Evolutionary conservation across 1,284 basidiomycete genomes (phyloP), one percentile per base, ranked within the genome.

Genomic region (Amylostereum chailletii): DNA sequence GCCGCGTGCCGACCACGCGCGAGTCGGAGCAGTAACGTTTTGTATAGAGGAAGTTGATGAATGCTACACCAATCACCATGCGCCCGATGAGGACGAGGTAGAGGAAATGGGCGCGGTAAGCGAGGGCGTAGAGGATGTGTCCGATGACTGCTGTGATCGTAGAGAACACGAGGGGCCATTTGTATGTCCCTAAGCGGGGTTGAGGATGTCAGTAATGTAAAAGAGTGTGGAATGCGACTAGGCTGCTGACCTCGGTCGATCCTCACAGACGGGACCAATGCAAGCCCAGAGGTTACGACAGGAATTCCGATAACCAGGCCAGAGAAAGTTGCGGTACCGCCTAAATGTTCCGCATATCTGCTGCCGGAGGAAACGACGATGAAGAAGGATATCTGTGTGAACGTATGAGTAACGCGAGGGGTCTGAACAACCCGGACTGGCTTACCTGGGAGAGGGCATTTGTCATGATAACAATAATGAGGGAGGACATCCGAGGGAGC

Each of bases 301-400:
- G 79, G 79, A 33, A 86, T 83, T 57, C 84, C 84, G 51, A 86
- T 83, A n/a, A 78, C 72, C 7, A 86, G 59, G 53, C 84, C 84
- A 34, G 81, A 79, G 58, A 86, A 86, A 0, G 79, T 81, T 10
- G 81, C 69, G 7, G 68, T 73, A 10, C 83, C 84, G 33, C 83
- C 83, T 2, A 86, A 65, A 57, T 76, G 69, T 52, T 77, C 69
- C 0, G 81, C 77, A 58, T 86, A 86, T 46, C 70, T 68, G 58
- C 75, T 78, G 2, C 81, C 77, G 0, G 84, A 81, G 1, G 84
- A 80, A 2, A 86, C 78, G 37, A 83, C 68, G 52, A 84, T 75
- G 62, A 81, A 86, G 66, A 85, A 85, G 0, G 79, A 77, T 4
- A 81, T 61, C 83, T 85, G 36, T 31, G 9, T 4, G 11, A 38